Conservation (phyloP, 1,139 yeast species). For the Kodamaea arcana region DNA sequence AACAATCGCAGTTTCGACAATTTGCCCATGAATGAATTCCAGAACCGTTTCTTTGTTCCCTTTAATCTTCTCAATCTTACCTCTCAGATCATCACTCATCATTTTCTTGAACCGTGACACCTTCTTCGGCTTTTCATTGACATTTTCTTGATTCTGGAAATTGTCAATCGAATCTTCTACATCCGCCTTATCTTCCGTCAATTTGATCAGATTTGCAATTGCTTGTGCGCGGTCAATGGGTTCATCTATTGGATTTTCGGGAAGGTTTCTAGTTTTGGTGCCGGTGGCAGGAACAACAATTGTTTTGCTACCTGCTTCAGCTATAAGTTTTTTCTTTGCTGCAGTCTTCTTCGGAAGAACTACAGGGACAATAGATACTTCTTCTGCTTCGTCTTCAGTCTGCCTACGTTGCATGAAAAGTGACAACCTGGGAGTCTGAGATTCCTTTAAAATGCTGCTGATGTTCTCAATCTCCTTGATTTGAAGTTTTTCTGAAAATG, state of each 20-base stretch:
- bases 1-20: conserved; percentile 7
- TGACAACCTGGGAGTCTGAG: conserved; percentile 19
- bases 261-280: neutral
- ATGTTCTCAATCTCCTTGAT: conserved; percentile 59
- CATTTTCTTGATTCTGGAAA: conserved; percentile 3
- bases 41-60: neutral
- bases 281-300: neutral
- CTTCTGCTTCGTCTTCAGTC: conserved; percentile 9
- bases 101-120: conserved; percentile 9
- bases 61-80: neutral
- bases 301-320: neutral
- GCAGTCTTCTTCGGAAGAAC: neutral
- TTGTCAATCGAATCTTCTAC: neutral
- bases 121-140: conserved; percentile 5
- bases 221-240: conserved; percentile 17
- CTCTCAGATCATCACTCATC: conserved; percentile 1
- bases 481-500: conserved; percentile 49
- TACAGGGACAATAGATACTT: too few relatives aligned
- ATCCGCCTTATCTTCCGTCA: conserved; percentile 13
- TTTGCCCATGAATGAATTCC: conserved; percentile 8
- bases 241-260: conserved; percentile 4
- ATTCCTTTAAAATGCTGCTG: conserved; percentile 43
- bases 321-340: neutral
- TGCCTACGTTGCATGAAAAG: conserved; percentile 23
- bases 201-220: conserved; percentile 21